Evolutionary conservation across 2,329 filamentous ascomycete genomes (phyloP), one percentile per base, ranked within the genome.

Genomic region (Stemphylium lycopersici): DNA sequence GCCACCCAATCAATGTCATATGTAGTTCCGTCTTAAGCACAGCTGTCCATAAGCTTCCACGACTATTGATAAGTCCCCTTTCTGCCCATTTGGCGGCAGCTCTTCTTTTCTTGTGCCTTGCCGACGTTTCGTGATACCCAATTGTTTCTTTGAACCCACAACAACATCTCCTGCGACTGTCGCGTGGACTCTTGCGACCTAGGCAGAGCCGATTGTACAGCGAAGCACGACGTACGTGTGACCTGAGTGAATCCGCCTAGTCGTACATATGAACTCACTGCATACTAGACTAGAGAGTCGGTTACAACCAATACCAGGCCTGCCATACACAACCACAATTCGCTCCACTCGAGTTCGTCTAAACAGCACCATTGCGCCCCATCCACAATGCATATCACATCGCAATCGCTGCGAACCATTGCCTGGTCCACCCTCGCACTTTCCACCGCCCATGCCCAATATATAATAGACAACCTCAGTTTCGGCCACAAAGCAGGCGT

Each of bases 381-480:
- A n/a, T 18, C 32, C 61, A 53, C 62, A 55, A 76, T 76, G 74
- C 62, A 71, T 57, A 59, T 74, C 52, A 60, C 65, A 38, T 55
- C 66, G 13, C 59, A 56, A 61, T 77, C 67, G 43, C 77, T 83
- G 71, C 77, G 72, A 58, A 66, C 74, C 40, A 64, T 77, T 53
- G 70, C 73, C 58, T 78, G 73, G 52, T 68, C 78, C 16, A 67
- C 76, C n/a, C 61, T 82, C 37, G 71, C 79, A 16, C 65, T 84
- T 48, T 81, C 83, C 55, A 74, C 79, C 41, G 79, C 79, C 32
- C 81, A 83, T 48, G 87, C 88, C 32, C 85, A 90, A 68, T 86
- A 84, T 65, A 79, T 91, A 48, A 83, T 91, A 69, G 88, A 86
- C 62, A 86, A 87, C 68, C 82, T 91, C 43, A 93, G 90, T 73